These are phyloP conservation scores for Pulveroboletus frians DNA, from an alignment of 768 basidiomycete species.

Conservation along the genomic window DNA sequence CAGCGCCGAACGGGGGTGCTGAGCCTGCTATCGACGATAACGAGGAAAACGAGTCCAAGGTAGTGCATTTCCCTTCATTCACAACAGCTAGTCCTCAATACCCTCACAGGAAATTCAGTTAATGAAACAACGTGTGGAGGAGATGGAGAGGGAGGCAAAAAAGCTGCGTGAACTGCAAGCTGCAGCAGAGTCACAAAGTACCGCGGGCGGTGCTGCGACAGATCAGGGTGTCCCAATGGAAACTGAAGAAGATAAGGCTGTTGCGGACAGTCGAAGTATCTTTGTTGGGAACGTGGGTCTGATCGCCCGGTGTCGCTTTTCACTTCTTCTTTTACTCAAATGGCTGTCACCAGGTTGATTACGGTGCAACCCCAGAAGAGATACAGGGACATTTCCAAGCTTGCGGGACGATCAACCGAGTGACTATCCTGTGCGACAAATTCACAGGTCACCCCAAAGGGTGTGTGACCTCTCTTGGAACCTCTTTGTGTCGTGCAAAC, in stretches of 20 bases:
- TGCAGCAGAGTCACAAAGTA: constrained; percentile 56
- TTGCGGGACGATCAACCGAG: constrained; percentile 96
- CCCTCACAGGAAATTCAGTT: constrained; percentile 70
- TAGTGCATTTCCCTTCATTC: constrained; percentile 19
- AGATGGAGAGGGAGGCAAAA: constrained; percentile 89
- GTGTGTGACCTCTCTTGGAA: constrained; percentile 37
- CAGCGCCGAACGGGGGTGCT: constrained; percentile 29
- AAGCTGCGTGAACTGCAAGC: constrained; percentile 85
- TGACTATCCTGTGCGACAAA: constrained; percentile 99
- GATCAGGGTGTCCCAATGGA: constrained; percentile 54
- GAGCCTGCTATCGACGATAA: constrained; percentile 45
- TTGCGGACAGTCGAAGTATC: constrained; percentile 80
- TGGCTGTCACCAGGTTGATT: constrained; percentile 75
- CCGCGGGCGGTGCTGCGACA: constrained; percentile 41
- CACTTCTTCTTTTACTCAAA: constrained; percentile 9
- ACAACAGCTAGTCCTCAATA: constrained; percentile 8
- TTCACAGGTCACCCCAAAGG: constrained; percentile 99
- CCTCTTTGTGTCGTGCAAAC: constrained; percentile 6
- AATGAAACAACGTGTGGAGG: constrained; percentile 89
- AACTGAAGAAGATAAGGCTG: constrained; percentile 78
- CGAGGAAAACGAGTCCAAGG: constrained; percentile 63
- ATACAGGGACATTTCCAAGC: constrained; percentile 97
- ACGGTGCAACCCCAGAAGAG: constrained; percentile 94
- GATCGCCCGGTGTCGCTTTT: constrained; percentile 3
- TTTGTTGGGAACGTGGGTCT: constrained; percentile 93